phyloP scores from a whole-genome alignment of 345 rosid genomes.

The Schrenkiella parvula region DNA sequence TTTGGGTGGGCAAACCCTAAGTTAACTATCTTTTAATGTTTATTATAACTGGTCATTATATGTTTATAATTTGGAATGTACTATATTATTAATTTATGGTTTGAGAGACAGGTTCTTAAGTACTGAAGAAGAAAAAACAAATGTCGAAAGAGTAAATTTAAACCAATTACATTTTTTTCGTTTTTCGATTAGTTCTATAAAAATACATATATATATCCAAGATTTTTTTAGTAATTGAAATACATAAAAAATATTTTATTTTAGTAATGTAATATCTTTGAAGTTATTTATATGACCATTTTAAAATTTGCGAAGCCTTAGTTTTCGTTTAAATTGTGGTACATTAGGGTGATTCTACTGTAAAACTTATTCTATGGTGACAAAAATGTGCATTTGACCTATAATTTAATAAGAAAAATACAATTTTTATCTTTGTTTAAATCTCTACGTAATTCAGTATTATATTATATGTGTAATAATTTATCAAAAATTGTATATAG shows the following conservation, averaged over 20 bases:
- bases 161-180: background rate
- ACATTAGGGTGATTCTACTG: background rate
- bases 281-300: background rate
- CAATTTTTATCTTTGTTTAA: background rate
- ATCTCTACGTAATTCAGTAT: background rate
- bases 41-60: background rate
- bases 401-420: too few species aligned
- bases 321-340: too few species aligned
- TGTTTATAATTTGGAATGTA: constrained; percentile 1
- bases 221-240: background rate
- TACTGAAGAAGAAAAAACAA: background rate
- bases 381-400: background rate
- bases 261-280: background rate
- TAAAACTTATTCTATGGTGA: background rate
- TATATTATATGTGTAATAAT: background rate
- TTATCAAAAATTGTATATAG: background rate
- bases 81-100: constrained; percentile 2
- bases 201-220: background rate
- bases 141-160: background rate
- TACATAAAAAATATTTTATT: background rate
- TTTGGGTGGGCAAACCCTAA: constrained; percentile 15
- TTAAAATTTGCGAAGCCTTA: too few species aligned
- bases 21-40: constrained; percentile 2
- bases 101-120: background rate
- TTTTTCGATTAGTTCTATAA: background rate